Conservation (phyloP, 176 grass and related monocot species). For the Paspalum vaginatum region DNA sequence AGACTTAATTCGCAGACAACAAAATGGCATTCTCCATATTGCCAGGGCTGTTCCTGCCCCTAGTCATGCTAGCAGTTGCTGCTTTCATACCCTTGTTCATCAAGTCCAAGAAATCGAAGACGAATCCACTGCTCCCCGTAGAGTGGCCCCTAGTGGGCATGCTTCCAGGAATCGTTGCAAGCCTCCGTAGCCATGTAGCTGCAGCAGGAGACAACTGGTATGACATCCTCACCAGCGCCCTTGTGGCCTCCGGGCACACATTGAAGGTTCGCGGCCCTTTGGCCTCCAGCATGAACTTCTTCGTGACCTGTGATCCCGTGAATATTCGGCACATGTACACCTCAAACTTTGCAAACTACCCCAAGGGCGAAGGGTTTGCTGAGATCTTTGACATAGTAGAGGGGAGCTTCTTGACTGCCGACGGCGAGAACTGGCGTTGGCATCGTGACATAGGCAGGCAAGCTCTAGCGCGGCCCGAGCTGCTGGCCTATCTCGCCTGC, state of each 20-base stretch:
- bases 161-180: background rate
- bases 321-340: slow-evolving; percentile 46
- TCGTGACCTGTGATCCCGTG: slow-evolving; percentile 16
- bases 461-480: too few relatives aligned
- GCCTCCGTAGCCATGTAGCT: background rate
- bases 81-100: background rate
- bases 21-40: too few relatives aligned
- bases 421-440: slow-evolving; percentile 17
- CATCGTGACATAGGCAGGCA: slow-evolving; percentile 1
- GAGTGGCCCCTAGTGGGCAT: background rate
- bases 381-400: slow-evolving; percentile 39
- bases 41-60: too few relatives aligned
- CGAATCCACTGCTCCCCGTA: background rate
- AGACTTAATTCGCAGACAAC: too few relatives aligned
- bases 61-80: too few relatives aligned
- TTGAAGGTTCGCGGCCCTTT: background rate
- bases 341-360: slow-evolving; percentile 36
- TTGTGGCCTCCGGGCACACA: background rate
- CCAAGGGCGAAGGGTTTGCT: slow-evolving; percentile 31
- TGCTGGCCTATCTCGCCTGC: too few relatives aligned
- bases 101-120: background rate
- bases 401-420: slow-evolving; percentile 33
- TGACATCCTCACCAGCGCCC: background rate
- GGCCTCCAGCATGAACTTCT: background rate
- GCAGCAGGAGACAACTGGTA: background rate